Evolutionary conservation across 805 yeast species (phyloP).

Genomic region (Candida ficus): DNA sequence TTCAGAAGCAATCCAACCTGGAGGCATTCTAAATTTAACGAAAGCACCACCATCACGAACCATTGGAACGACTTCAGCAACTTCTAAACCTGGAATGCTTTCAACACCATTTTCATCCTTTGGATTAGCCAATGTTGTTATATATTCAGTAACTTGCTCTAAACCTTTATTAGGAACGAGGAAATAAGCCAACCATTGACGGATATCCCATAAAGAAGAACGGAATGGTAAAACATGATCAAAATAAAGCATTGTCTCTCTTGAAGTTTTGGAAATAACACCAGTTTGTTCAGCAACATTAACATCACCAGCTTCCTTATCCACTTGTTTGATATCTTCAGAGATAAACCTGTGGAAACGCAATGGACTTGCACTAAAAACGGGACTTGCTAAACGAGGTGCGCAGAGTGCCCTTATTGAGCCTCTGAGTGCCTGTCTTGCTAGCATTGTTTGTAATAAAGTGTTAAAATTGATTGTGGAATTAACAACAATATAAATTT

Average conservation of each 20-base stretch:
- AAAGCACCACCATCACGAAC: conserved; percentile 92
- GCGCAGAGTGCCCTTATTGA: background rate
- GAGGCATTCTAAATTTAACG: conserved; percentile 67
- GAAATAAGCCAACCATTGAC: conserved; percentile 37
- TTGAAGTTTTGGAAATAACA: conserved; percentile 43
- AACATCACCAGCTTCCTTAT: conserved; percentile 50
- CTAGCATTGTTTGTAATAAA: background rate
- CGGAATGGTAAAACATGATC: conserved; percentile 48
- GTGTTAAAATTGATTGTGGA: too few relatives aligned
- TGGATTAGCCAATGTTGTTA: conserved; percentile 36
- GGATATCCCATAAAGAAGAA: conserved; percentile 40
- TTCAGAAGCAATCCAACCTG: conserved; percentile 41
- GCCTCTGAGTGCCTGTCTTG: background rate
- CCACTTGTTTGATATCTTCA: conserved; percentile 36
- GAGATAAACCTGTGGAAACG: conserved; percentile 33
- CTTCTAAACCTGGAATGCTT: conserved; percentile 37
- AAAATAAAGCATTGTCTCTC: conserved; percentile 50
- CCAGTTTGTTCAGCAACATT: conserved; percentile 53
- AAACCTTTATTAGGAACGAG: conserved; percentile 31
- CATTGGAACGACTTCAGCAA: conserved; percentile 63
- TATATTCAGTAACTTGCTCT: conserved; percentile 35
- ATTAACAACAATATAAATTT: too few relatives aligned
- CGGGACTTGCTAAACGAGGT: too few relatives aligned
- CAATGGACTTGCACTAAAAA: too few relatives aligned
- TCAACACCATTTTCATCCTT: conserved; percentile 18